phyloP scores from a whole-genome alignment of 768 basidiomycete species.

The Russula earlei region DNA sequence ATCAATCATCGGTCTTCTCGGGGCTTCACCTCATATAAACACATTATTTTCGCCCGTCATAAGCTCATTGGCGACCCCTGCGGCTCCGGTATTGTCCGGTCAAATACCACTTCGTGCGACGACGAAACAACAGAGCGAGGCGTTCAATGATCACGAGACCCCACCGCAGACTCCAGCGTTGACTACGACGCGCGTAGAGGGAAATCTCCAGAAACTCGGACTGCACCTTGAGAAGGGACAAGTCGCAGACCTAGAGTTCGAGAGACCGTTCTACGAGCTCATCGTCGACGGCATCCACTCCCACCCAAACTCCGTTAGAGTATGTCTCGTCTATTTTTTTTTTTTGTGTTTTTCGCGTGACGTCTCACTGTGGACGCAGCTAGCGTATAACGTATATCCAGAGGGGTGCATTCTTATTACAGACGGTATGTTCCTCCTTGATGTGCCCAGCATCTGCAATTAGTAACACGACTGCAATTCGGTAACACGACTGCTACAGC shows the following conservation, averaged over 20 bases:
- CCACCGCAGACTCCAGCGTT: slow-evolving; percentile 44
- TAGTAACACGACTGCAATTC: neutral
- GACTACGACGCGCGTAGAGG: slow-evolving; percentile 10
- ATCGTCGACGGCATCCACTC: slow-evolving; percentile 90
- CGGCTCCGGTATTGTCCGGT: slow-evolving; percentile 16
- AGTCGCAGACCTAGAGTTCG: slow-evolving; percentile 38
- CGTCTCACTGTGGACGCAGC: slow-evolving; percentile 30
- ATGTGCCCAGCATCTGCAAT: neutral
- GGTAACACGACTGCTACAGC: slow-evolving; percentile 34
- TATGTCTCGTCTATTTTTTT: slow-evolving; percentile 29
- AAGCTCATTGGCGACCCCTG: slow-evolving; percentile 21
- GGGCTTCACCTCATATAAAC: slow-evolving; percentile 58
- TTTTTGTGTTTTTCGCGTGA: no score
- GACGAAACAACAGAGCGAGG: slow-evolving; percentile 32
- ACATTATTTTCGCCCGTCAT: slow-evolving; percentile 31
- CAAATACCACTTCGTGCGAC: slow-evolving; percentile 17
- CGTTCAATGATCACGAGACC: slow-evolving; percentile 48
- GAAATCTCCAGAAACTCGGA: slow-evolving; percentile 20
- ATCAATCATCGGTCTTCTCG: slow-evolving; percentile 81
- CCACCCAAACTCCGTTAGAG: slow-evolving; percentile 83
- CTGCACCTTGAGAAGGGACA: slow-evolving; percentile 38
- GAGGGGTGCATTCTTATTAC: slow-evolving; percentile 86
- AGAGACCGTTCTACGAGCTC: slow-evolving; percentile 76
- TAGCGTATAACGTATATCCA: slow-evolving; percentile 75
- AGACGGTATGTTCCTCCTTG: slow-evolving; percentile 48